phyloP scores from a whole-genome alignment of 2,329 filamentous ascomycete species.

The Colletotrichum magnum region DNA sequence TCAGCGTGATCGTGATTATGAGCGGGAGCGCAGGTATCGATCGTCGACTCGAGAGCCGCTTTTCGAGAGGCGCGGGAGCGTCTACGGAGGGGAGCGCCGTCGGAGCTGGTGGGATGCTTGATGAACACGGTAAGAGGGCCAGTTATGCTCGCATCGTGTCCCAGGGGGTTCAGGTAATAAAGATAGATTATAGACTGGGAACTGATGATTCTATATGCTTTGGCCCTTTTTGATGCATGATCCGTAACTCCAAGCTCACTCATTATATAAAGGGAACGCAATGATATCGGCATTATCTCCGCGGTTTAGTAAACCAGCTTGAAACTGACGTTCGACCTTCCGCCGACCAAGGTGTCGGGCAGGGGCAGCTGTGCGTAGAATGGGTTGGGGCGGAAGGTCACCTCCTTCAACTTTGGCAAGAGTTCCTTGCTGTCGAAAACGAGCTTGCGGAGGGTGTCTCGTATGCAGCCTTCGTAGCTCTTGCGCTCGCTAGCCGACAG shows the following conservation, averaged over 20 bases:
- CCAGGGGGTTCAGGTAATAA: background rate
- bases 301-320: constrained; percentile 30
- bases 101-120: constrained; percentile 19
- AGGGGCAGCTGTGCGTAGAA: constrained; percentile 33
- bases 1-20: background rate
- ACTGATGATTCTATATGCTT: background rate
- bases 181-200: constrained; percentile 3
- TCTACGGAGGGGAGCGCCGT: background rate
- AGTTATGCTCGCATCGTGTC: background rate
- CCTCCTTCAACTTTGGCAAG: constrained; percentile 31
- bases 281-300: too few relatives aligned
- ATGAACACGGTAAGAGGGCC: too few relatives aligned
- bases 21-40: background rate
- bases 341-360: constrained; percentile 22
- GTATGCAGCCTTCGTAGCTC: constrained; percentile 49
- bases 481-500: constrained; percentile 16
- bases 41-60: background rate
- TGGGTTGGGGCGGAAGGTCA: constrained; percentile 36
- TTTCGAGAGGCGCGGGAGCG: background rate
- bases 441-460: constrained; percentile 49
- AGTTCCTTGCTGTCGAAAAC: constrained; percentile 43
- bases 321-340: constrained; percentile 19
- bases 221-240: background rate
- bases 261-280: background rate
- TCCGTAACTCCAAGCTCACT: background rate